Percentiles rank a stretch among this genome's conserved stretches.
These are phyloP conservation scores for Metrosideros polymorpha DNA, from an alignment of 441 rosid genomes.

Conservation along the genomic window DNA sequence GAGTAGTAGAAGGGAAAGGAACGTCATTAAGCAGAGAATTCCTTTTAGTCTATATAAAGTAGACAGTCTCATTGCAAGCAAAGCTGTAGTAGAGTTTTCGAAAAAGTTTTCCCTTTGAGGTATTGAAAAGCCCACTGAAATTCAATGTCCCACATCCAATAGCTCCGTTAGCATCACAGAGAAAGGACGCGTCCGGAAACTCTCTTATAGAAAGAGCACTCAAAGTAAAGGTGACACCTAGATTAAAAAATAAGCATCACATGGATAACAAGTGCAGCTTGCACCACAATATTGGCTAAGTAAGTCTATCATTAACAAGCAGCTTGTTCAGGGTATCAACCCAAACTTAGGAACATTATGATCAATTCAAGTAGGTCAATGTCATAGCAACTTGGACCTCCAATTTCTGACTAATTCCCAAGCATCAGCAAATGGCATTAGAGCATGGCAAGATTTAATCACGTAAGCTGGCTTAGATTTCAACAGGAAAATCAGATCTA, in stretches of 20 bases:
- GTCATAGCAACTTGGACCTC: not conserved
- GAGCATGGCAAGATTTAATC: not conserved
- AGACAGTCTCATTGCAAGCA: too few species aligned
- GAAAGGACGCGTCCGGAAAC: rapidly evolving
- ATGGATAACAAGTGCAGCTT: not conserved
- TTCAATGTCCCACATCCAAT: not conserved
- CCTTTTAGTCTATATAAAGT: too few species aligned
- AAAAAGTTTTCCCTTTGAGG: too few species aligned
- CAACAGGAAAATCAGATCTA: not conserved
- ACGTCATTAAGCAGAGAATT: too few species aligned
- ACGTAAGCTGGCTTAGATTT: not conserved
- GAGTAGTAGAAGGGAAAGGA: rapidly evolving
- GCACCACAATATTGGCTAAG: not conserved
- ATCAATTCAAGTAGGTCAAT: not conserved
- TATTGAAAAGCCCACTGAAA: too few species aligned
- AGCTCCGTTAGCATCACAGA: not conserved
- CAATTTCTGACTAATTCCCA: not conserved
- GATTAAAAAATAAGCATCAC: rapidly evolving
- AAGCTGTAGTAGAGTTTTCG: too few species aligned
- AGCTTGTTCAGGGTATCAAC: not conserved
- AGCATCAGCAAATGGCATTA: not conserved
- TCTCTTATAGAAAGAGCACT: rapidly evolving
- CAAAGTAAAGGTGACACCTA: not conserved
- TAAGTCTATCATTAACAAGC: rapidly evolving
- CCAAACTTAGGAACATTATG: not conserved